These are phyloP conservation scores for Fusarium sororula DNA, from an alignment of 2,329 filamentous ascomycete genomes.

Conservation along the genomic window DNA sequence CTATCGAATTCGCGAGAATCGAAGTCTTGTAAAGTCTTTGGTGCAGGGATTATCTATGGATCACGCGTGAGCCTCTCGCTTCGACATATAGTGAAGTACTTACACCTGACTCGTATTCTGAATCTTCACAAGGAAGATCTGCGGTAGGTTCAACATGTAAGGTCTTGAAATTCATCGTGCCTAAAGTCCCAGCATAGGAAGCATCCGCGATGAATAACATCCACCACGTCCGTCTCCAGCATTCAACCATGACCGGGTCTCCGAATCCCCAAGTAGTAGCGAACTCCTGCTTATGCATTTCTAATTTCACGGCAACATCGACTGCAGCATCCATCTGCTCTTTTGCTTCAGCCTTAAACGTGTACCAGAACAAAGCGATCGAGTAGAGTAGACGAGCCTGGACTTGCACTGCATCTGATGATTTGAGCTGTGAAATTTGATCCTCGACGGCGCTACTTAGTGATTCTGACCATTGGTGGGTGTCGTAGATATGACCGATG, in stretches of 20 bases:
- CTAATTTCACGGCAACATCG: constrained; percentile 66
- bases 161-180: constrained; percentile 40
- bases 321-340: constrained; percentile 58
- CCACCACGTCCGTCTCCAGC: constrained; percentile 78
- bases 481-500: constrained; percentile 48
- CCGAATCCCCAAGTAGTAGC: constrained; percentile 57
- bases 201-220: constrained; percentile 71
- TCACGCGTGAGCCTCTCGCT: background rate
- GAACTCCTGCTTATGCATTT: constrained; percentile 66
- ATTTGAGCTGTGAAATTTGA: background rate
- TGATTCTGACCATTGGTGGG: constrained; percentile 15
- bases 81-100: background rate
- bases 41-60: background rate
- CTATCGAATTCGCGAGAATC: constrained; percentile 27
- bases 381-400: constrained; percentile 51
- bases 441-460: constrained; percentile 10
- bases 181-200: constrained; percentile 46
- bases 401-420: constrained; percentile 43
- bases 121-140: constrained; percentile 71
- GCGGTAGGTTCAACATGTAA: constrained; percentile 61
- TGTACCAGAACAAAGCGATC: constrained; percentile 48
- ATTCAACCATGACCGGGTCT: constrained; percentile 63
- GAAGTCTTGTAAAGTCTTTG: constrained; percentile 14
- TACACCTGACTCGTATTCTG: constrained; percentile 58
- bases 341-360: constrained; percentile 38